Conservation (phyloP, 768 basidiomycete genomes). For the Leccinum variicolor region DNA sequence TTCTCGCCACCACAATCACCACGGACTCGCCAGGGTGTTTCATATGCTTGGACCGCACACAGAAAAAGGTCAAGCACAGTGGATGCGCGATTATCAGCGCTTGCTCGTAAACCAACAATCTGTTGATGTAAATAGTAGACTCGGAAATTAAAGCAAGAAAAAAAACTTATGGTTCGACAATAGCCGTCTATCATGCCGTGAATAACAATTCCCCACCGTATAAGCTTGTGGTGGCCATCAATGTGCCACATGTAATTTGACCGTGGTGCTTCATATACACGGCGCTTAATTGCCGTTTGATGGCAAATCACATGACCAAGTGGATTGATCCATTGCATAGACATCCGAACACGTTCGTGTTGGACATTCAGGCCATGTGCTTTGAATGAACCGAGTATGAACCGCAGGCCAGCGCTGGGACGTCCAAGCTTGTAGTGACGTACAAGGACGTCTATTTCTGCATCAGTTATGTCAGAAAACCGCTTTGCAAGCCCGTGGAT, state of each 20-base stretch:
- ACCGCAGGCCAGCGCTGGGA: conserved; percentile 18
- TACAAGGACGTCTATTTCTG: conserved; percentile 18
- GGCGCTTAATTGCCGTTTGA: neutral
- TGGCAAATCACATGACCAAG: neutral
- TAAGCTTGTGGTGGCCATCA: conserved; percentile 26
- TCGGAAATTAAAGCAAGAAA: too few species aligned
- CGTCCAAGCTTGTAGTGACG: conserved; percentile 7
- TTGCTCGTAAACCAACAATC: conserved; percentile 13
- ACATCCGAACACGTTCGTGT: neutral
- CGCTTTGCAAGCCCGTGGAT: too few species aligned
- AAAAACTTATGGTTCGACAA: conserved; percentile 12
- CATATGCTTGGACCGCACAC: conserved; percentile 7
- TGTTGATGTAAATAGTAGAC: too few species aligned
- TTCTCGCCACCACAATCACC: too few species aligned
- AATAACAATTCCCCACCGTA: conserved; percentile 22
- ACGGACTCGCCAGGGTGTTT: conserved; percentile 24
- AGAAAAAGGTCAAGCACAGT: conserved; percentile 27
- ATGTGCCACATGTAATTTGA: conserved; percentile 26
- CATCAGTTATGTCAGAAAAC: neutral
- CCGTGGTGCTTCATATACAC: conserved; percentile 1
- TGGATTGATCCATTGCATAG: conserved; percentile 10
- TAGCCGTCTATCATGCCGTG: conserved; percentile 29
- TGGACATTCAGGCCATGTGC: conserved; percentile 16
- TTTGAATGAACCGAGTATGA: conserved; percentile 13
- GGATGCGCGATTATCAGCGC: conserved; percentile 22